phyloP scores from a whole-genome alignment of 2,329 filamentous ascomycete genomes.

The Aspergillus candidus region DNA sequence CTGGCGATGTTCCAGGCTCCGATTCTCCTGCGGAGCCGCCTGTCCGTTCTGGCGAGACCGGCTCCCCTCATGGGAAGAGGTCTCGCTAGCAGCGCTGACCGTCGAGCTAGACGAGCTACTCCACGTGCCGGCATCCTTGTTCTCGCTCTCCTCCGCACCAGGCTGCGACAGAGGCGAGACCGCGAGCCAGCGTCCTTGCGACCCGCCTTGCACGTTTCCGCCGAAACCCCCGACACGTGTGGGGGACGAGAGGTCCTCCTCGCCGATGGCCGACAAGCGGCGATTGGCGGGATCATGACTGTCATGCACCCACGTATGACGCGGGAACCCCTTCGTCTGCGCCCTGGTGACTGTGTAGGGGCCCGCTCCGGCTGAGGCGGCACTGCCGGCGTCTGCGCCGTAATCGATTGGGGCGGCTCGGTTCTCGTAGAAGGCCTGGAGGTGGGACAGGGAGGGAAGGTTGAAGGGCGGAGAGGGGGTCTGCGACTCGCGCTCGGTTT shows the following conservation, averaged over 20 bases:
- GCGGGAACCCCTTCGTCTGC: slow-evolving; percentile 28
- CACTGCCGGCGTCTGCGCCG: background rate
- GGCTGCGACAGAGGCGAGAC: slow-evolving; percentile 26
- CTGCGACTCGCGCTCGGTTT: slow-evolving; percentile 44
- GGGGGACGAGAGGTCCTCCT: slow-evolving; percentile 34
- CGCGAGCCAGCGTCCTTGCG: slow-evolving; percentile 8
- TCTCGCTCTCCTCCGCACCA: slow-evolving; percentile 48
- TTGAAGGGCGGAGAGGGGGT: slow-evolving; percentile 49
- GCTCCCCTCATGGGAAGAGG: slow-evolving; percentile 11
- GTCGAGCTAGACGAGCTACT: slow-evolving; percentile 37
- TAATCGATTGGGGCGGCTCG: slow-evolving; percentile 11
- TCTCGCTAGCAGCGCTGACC: slow-evolving; percentile 25
- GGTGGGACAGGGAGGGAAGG: slow-evolving; percentile 43
- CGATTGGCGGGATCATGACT: slow-evolving; percentile 32
- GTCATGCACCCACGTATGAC: slow-evolving; percentile 31
- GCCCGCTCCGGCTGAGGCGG: background rate
- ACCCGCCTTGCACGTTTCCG: slow-evolving; percentile 5
- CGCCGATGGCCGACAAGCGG: slow-evolving; percentile 42
- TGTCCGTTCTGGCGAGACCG: slow-evolving; percentile 6
- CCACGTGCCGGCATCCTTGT: slow-evolving; percentile 35
- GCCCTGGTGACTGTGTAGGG: slow-evolving; percentile 8
- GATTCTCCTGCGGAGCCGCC: slow-evolving; percentile 3
- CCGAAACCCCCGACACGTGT: slow-evolving; percentile 16
- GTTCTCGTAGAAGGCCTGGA: slow-evolving; percentile 29
- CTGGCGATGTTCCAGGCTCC: slow-evolving; percentile 1